Evolutionary conservation across 163 green algal species (phyloP), one percentile per base, ranked within the genome.

Genomic region (Trebouxia gelatinosa): DNA sequence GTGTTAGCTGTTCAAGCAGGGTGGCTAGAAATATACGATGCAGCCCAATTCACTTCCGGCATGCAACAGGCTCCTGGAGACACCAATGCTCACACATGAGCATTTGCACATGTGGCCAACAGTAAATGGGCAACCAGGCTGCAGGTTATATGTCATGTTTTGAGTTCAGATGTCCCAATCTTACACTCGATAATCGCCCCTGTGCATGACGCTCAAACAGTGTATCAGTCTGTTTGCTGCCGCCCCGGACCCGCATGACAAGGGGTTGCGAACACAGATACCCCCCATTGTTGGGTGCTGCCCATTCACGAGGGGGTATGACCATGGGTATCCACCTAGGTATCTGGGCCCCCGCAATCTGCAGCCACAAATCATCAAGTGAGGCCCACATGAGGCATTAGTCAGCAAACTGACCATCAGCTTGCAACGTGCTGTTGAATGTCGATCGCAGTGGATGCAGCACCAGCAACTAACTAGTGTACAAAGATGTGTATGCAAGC

Each of bases 241-340:
- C 75, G 35, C 70, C 85, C 23, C 81, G 79, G 29, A 77, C 83
- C 58, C 90, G 87, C 85, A 93, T 93, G 29, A 94, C 86, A 48
- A 50, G 80, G 35, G 82, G 70, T 40, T 80, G 32, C n/a, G 80
- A 75, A 9, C 84, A 87, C 3, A 95, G 78, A 76, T 93, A 81
- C 51, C 87, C 91, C 0, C 90, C 91, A 13, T 46, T 31, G 35
- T 89, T 84, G 68, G 81, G 57, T 5, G 57, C 37, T 16, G 43
- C 70, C 91, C 91, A 95, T 16, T 90, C 90, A 51, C 87, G 80
- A 5, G 91, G 89, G 32, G 85, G 83, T 6, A 95, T 68, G 58
- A 95, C 50, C 90, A 95, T 95, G 37, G 90, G 90, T 72, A 35
- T 83, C 77, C 74, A 87, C 17, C 29, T 28, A 34, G 83, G 83